A percentile compares a stretch with the other conserved stretches of the same genome.
These are phyloP conservation scores for Acacia concinna DNA, from an alignment of 331 rosid species.

Conservation along the genomic window DNA sequence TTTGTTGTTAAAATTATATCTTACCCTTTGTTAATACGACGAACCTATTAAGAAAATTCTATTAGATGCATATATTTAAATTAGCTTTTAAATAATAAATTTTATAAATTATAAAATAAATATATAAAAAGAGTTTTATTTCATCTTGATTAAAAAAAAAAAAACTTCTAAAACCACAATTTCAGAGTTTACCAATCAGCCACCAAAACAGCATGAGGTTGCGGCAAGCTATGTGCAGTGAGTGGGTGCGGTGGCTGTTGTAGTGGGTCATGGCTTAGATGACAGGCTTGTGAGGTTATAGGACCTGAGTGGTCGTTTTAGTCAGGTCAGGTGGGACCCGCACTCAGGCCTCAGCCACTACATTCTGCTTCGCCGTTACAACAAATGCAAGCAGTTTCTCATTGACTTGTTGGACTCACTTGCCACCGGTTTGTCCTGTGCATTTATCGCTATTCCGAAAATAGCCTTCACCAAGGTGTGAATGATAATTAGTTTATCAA, in stretches of 20 bases:
- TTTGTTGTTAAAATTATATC: too few species aligned
- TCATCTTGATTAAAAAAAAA: too few species aligned
- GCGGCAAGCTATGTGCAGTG: conserved; percentile 29
- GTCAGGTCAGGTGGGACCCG: too few species aligned
- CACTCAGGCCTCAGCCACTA: conserved; percentile 19
- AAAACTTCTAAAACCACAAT: too few species aligned
- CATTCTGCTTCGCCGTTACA: conserved; percentile 61
- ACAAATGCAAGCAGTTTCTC: conserved; percentile 78
- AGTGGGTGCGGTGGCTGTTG: conserved; percentile 4
- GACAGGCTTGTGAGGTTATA: conserved; percentile 39
- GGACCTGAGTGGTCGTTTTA: conserved; percentile 18
- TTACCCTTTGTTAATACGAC: conserved; percentile 15
- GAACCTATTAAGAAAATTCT: not conserved
- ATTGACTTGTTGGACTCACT: conserved; percentile 63
- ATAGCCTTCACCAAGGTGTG: conserved; percentile 14
- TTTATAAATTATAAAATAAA: too few species aligned
- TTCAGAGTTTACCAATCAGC: too few species aligned
- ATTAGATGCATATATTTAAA: too few species aligned
- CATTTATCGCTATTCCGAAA: conserved; percentile 16
- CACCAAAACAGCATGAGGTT: conserved; percentile 34
- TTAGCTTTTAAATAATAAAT: too few species aligned
- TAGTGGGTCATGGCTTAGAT: conserved; percentile 17
- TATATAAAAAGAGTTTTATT: too few species aligned
- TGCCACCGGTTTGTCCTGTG: conserved; percentile 44
- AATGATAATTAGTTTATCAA: too few species aligned